Evolutionary conservation across 78 protist species (phyloP), one percentile per base, ranked within the genome.

Genomic region (Monosiga brevicollis): DNA sequence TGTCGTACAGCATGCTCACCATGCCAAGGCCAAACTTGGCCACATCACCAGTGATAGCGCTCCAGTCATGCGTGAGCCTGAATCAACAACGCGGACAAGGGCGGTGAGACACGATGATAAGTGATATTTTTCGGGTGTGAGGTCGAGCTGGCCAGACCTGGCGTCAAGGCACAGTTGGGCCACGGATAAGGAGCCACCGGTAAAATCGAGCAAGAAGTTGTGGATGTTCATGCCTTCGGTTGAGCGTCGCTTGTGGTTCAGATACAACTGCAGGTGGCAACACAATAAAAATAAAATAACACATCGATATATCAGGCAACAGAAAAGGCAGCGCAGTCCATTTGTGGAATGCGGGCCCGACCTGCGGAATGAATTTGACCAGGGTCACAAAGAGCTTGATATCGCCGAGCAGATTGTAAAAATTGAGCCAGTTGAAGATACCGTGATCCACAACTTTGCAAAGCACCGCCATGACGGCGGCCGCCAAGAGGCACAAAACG

Each of bases 141-240:
- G n/a, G n/a, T n/a, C n/a, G n/a, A n/a, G n/a, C n/a, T n/a, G n/a
- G n/a, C n/a, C n/a, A n/a, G n/a, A n/a, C n/a, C n/a, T n/a, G 10
- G 91, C 84, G 77, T 85, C 89, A 32, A 93, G 71, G 41, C 90
- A 32, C 89, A 89, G 78, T 87, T 95, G 98, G 38, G 86, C 22
- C 25, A 95, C n/a, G 72, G 88, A 79, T 3, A 95, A 70, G n/a
- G 78, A 20, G 62, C 96, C 96, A 37, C 98, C 98, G 20, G 92
- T 72, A 76, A 95, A 88, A 79, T 95, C 98, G 23, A 95, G 87
- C 70, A 94, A 38, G 37, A 94, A 76, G 82, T 94, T 93, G 78
- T 85, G 87, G 43, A 94, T 93, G 86, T 81, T 83, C 96, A 95
- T 94, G 49, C 98, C 98, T 0, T 23, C 83, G 3, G 98, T 94